phyloP scores from a whole-genome alignment of 148 eudicot species.

The Dysphania ambrosioides region DNA sequence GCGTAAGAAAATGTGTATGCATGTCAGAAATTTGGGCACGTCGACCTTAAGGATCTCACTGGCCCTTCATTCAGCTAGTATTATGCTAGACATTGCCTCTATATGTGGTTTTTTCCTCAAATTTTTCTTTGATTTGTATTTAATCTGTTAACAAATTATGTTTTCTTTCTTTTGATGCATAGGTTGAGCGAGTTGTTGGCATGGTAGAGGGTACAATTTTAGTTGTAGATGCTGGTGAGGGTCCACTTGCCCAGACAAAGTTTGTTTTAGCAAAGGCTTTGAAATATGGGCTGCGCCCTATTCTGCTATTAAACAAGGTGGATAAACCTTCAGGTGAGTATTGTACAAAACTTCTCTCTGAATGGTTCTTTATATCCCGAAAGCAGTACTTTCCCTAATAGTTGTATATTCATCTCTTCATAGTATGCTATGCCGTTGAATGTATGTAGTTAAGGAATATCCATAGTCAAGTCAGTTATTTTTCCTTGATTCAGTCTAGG shows the following conservation, averaged over 20 bases:
- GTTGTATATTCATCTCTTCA: not conserved
- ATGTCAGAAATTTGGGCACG: not conserved
- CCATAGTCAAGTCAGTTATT: not conserved
- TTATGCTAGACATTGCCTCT: not conserved
- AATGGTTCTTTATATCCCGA: not conserved
- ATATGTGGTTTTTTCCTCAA: not conserved
- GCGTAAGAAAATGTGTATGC: not conserved
- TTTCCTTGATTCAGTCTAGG: not conserved
- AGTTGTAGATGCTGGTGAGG: constrained; percentile 99
- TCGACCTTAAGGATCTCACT: not conserved
- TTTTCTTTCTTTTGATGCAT: constrained; percentile 7
- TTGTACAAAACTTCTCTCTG: not conserved
- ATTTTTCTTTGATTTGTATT: not conserved
- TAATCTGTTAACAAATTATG: not conserved
- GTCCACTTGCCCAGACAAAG: constrained; percentile 98
- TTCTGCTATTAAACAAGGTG: constrained; percentile 86
- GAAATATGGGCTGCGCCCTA: constrained; percentile 84
- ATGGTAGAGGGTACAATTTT: constrained; percentile 99
- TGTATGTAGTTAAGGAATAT: not conserved
- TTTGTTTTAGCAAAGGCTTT: constrained; percentile 97
- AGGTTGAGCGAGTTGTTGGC: constrained; percentile 99
- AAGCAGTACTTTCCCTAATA: not conserved
- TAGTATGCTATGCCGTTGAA: not conserved
- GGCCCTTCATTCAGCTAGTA: not conserved
- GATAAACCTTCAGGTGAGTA: constrained; percentile 87